phyloP scores from a whole-genome alignment of 139 green algal species.

The Tetradesmus obliquus region DNA sequence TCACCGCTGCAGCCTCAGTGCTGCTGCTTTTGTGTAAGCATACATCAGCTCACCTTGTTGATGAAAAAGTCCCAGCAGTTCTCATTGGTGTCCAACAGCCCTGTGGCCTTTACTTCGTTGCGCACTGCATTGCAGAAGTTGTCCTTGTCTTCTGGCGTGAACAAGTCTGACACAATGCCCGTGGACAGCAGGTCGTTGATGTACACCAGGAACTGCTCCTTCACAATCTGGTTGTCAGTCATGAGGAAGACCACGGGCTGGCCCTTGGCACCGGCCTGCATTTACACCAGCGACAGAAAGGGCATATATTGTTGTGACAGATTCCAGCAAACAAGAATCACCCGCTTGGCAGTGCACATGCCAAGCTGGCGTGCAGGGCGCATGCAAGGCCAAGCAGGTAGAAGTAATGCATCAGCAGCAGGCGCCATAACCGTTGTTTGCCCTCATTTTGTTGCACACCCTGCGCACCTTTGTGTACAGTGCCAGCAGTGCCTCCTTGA shows the following conservation, averaged over 20 bases:
- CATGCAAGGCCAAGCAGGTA: no score
- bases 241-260: slow-evolving; percentile 86
- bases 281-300: no score
- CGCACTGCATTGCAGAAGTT: slow-evolving; percentile 86
- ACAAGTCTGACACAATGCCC: slow-evolving; percentile 86
- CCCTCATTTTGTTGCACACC: neutral
- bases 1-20: no score
- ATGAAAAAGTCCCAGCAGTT: slow-evolving; percentile 95
- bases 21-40: no score
- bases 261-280: slow-evolving; percentile 59
- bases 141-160: slow-evolving; percentile 84
- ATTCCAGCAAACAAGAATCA: no score
- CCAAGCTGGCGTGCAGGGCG: no score
- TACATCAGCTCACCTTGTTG: slow-evolving; percentile 70
- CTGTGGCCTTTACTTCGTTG: slow-evolving; percentile 83
- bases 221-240: slow-evolving; percentile 91
- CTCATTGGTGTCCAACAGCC: slow-evolving; percentile 85
- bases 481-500: slow-evolving; percentile 87
- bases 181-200: slow-evolving; percentile 93
- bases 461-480: slow-evolving; percentile 70
- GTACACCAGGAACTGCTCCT: slow-evolving; percentile 92
- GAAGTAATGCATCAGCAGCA: neutral
- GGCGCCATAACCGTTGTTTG: neutral
- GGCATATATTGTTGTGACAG: no score
- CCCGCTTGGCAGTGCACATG: no score